A percentile compares a stretch with the other conserved stretches of the same genome.
Evolutionary conservation across 441 rosid genomes (phyloP).

Genomic region (Lepidium campestre): DNA sequence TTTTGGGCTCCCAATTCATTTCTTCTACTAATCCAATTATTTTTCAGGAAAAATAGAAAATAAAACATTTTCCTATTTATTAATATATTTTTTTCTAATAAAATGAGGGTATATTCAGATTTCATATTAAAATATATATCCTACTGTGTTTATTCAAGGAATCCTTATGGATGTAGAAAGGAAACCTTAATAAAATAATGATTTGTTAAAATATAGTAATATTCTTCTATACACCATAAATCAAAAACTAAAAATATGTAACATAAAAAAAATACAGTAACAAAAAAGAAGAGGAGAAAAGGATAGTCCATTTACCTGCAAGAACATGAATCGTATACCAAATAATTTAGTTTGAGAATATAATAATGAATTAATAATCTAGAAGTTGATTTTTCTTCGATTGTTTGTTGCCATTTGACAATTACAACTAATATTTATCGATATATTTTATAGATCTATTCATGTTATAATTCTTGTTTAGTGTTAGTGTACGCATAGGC

Average conservation of each 20-base stretch:
- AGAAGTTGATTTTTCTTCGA: neutral
- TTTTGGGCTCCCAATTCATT: too few species aligned
- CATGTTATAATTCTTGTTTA: neutral
- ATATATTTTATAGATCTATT: neutral
- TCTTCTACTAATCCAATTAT: too few species aligned
- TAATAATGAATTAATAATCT: neutral
- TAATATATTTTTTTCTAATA: too few species aligned
- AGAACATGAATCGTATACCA: conserved; percentile 13
- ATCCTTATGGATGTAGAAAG: neutral
- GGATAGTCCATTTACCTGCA: conserved; percentile 12
- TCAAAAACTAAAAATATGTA: neutral
- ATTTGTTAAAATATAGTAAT: neutral
- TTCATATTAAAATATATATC: neutral
- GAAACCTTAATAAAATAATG: too few species aligned
- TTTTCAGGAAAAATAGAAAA: too few species aligned
- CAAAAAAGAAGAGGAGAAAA: neutral
- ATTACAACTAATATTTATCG: neutral
- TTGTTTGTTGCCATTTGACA: neutral
- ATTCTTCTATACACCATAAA: neutral
- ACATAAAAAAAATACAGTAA: neutral
- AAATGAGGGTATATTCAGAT: too few species aligned
- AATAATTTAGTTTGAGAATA: neutral
- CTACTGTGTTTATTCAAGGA: neutral
- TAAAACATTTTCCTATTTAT: too few species aligned
- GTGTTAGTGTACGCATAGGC: neutral